phyloP scores from a whole-genome alignment of 2,329 filamentous ascomycete species.

The Fusarium armeniacum region DNA sequence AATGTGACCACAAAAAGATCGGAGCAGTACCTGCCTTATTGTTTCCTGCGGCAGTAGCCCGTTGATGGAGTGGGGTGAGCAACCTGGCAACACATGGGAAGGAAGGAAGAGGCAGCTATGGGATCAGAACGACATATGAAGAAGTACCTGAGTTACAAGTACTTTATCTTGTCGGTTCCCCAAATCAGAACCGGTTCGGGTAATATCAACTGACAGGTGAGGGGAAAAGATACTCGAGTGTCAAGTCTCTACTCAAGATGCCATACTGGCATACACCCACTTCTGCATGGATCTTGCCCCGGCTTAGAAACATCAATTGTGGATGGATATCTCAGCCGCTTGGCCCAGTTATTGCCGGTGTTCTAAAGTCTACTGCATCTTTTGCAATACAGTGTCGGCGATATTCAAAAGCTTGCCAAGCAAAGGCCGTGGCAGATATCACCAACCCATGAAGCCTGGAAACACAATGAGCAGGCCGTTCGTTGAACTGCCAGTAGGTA shows the following conservation, averaged over 20 bases:
- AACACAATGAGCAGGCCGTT: not conserved
- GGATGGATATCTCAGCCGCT: conserved; percentile 21
- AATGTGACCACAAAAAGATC: conserved; percentile 23
- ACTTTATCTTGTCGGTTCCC: conserved; percentile 12
- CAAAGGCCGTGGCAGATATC: not conserved
- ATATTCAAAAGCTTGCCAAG: not conserved
- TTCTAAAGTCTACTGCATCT: not conserved
- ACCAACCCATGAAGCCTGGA: not conserved
- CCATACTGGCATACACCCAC: conserved; percentile 17
- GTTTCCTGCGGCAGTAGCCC: conserved; percentile 25
- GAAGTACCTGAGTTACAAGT: conserved; percentile 14
- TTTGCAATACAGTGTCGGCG: not conserved
- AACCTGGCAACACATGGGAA: conserved; percentile 30
- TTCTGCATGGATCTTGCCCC: conserved; percentile 24
- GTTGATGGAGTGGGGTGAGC: conserved; percentile 18
- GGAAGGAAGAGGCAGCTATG: conserved; percentile 35
- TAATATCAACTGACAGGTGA: not conserved
- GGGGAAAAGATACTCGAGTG: conserved; percentile 17
- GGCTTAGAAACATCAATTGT: conserved; percentile 20
- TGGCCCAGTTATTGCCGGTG: conserved; percentile 2
- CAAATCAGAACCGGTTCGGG: not conserved
- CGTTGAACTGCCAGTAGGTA: not conserved
- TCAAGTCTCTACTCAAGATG: conserved; percentile 24
- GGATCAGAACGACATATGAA: conserved; percentile 5
- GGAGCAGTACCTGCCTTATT: conserved; percentile 32